Base-by-base conservation (phyloP, 1,284 basidiomycete species). In the Cryptococcus sp. region DNA sequence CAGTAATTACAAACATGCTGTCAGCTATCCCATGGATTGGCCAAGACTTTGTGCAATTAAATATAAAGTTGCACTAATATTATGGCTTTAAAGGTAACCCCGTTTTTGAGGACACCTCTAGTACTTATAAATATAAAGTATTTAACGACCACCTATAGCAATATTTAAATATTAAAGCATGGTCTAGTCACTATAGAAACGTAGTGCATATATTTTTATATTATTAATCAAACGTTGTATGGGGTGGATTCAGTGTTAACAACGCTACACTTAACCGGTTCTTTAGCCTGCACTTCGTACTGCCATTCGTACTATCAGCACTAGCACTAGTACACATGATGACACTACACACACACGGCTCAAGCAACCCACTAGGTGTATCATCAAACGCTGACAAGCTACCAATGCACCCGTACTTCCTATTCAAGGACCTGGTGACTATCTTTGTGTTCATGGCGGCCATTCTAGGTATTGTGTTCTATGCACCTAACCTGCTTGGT, bases 261-360 rank as follows among this genome's bases (percentile, higher is more conserved):
- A 68, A 68, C 48, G 65, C 65, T 45, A 68, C 65, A 48, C 53
- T 68, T 51, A 68, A 68, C 54, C 59, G 66, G 59, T 68, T 68
- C 57, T 68, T 66, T 45, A 65, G 64, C 51, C 47, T 68, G 51
- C 65, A 68, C 51, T 68, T 66, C 48, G 47, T 68, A 47, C 51
- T 68, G 53, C 65, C 66, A 42, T 68, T 68, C 43, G 48, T 68
- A 16, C 56, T 68, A 58, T 60, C 66, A 46, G 66, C 66, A 32
- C 52, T 68, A 54, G 66, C 63, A 43, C 45, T 58, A 43, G 50
- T 68, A 47, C 66, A 68, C 51, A 49, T 68, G 49, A 35, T 68
- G 41, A 58, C 65, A 45, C 48, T 63, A 45, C 62, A 68, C 47
- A 59, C 62, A 54, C 58, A 67, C 46, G 38, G 38, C 5, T 40